phyloP scores from a whole-genome alignment of 2,329 filamentous ascomycete genomes.

The Microcyclospora tardicrescens region DNA sequence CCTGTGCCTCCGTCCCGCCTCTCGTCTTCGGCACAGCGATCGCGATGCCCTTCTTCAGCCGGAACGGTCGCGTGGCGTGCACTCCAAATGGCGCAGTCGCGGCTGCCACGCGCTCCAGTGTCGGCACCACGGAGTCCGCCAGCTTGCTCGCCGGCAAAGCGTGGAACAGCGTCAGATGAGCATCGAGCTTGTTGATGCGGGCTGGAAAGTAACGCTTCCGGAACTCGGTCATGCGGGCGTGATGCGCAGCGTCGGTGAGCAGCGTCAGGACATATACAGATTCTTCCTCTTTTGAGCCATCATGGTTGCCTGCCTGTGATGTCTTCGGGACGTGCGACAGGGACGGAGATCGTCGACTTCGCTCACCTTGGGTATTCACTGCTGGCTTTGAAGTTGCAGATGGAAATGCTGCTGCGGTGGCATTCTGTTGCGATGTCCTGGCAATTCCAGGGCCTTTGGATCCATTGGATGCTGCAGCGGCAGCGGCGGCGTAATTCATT shows the following conservation, averaged over 20 bases:
- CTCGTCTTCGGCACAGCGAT: slow-evolving; percentile 23
- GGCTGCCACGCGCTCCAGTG: slow-evolving; percentile 18
- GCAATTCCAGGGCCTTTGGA: no score
- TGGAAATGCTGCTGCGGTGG: no score
- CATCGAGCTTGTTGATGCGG: slow-evolving; percentile 30
- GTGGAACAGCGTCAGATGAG: slow-evolving; percentile 35
- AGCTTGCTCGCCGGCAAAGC: slow-evolving; percentile 31
- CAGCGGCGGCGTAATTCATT: no score
- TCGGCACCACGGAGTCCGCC: slow-evolving; percentile 21
- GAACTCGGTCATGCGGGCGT: slow-evolving; percentile 27
- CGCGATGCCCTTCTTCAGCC: slow-evolving; percentile 29
- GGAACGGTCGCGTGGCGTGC: slow-evolving; percentile 26
- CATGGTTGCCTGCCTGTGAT: no score
- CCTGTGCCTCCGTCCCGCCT: slow-evolving; percentile 18
- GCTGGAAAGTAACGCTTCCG: slow-evolving; percentile 30
- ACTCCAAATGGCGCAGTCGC: slow-evolving; percentile 25
- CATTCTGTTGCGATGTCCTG: no score
- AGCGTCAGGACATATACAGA: slow-evolving; percentile 33
- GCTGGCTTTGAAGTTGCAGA: neutral
- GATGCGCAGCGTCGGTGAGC: slow-evolving; percentile 25
- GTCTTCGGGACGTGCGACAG: no score
- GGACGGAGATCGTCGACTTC: slow-evolving; percentile 6
- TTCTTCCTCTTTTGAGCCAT: slow-evolving; percentile 14
- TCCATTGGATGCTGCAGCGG: no score
- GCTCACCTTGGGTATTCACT: neutral